These are phyloP conservation scores for Fusarium sp. DNA, from an alignment of 2,329 filamentous ascomycete genomes.

Conservation along the genomic window DNA sequence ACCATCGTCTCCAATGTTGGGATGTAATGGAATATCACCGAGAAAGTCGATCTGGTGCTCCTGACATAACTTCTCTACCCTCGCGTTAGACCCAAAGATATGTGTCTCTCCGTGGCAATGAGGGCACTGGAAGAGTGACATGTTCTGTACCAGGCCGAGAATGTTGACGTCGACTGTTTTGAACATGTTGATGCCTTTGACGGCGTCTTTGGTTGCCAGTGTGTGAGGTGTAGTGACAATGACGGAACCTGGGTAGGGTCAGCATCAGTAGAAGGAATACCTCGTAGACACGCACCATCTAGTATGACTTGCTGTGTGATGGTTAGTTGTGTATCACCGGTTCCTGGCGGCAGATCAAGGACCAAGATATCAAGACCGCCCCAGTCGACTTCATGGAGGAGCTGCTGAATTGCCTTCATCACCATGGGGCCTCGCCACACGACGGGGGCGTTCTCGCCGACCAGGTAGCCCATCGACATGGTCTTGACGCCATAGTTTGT, in stretches of 20 bases:
- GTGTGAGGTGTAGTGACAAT: slow-evolving; percentile 95
- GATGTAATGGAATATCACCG: slow-evolving; percentile 87
- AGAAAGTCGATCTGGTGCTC: slow-evolving; percentile 80
- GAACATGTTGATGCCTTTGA: slow-evolving; percentile 94
- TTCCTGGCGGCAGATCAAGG: slow-evolving; percentile 90
- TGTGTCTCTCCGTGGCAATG: slow-evolving; percentile 76
- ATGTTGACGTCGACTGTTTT: slow-evolving; percentile 81
- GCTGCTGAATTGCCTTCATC: slow-evolving; percentile 94
- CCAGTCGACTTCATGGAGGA: slow-evolving; percentile 96
- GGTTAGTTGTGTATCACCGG: slow-evolving; percentile 94
- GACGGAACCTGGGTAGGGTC: slow-evolving; percentile 65
- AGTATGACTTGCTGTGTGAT: slow-evolving; percentile 94
- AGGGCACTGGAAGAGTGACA: slow-evolving; percentile 84
- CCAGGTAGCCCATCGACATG: slow-evolving; percentile 98
- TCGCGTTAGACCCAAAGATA: slow-evolving; percentile 74
- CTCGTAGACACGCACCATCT: slow-evolving; percentile 64
- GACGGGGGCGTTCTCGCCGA: slow-evolving; percentile 79
- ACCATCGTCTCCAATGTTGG: slow-evolving; percentile 84
- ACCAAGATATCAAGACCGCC: slow-evolving; percentile 86
- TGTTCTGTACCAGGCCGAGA: slow-evolving; percentile 90
- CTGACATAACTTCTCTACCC: slow-evolving; percentile 72
- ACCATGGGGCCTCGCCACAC: slow-evolving; percentile 98
- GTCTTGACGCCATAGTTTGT: slow-evolving; percentile 96
- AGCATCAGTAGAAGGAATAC: background rate
- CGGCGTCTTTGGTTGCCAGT: slow-evolving; percentile 87